phyloP scores from a whole-genome alignment of 768 basidiomycete species.

The Boletellus ananas region DNA sequence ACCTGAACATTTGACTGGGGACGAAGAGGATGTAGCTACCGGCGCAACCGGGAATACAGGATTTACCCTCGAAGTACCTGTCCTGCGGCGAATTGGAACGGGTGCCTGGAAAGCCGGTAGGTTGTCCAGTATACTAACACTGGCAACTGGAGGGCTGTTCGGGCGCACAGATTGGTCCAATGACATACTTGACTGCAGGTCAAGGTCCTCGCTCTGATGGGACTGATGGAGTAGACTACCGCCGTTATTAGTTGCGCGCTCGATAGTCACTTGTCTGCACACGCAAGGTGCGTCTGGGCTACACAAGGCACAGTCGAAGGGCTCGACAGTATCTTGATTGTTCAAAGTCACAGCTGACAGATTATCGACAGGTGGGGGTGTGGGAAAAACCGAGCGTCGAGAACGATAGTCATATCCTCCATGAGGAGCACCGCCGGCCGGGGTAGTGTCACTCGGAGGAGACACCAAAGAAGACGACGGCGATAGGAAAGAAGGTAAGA shows the following conservation, averaged over 20 bases:
- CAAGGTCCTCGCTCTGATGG: constrained; percentile 11
- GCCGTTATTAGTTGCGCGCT: constrained; percentile 35
- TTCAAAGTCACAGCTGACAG: constrained; percentile 29
- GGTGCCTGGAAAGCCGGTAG: constrained; percentile 78
- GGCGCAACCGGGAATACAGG: constrained; percentile 54
- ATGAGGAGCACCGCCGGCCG: constrained; percentile 31
- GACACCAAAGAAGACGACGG: constrained; percentile 50
- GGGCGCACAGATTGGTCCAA: constrained; percentile 28
- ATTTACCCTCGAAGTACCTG: constrained; percentile 36
- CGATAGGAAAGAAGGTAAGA: constrained; percentile 24
- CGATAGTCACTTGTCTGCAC: constrained; percentile 64
- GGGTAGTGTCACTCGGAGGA: constrained; percentile 41
- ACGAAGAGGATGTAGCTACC: constrained; percentile 27
- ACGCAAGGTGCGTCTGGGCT: constrained; percentile 66
- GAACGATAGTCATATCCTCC: constrained; percentile 23
- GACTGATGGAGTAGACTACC: constrained; percentile 9
- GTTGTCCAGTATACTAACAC: constrained; percentile 67
- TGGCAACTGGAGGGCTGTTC: constrained; percentile 25
- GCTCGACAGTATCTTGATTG: constrained; percentile 27
- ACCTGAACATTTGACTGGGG: constrained; percentile 61
- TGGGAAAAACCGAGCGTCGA: constrained; percentile 28
- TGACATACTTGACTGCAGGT: constrained; percentile 13
- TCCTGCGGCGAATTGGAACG: constrained; percentile 70
- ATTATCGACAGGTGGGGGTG: constrained; percentile 27
- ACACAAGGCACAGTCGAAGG: constrained; percentile 68